Conservation (phyloP, 805 yeast genomes). For the Vanderwaltozyma yarrowii region DNA sequence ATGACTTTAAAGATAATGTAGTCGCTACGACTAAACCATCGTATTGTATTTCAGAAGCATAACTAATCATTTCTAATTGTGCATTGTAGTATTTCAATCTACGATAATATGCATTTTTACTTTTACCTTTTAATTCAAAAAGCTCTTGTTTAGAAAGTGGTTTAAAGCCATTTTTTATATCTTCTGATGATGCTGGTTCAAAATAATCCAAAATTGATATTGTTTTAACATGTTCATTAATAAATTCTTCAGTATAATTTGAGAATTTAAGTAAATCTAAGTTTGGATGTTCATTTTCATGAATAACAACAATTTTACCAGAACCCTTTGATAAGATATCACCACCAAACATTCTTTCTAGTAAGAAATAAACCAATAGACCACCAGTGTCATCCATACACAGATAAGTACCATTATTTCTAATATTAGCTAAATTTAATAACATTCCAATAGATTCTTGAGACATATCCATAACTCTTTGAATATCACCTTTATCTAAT, state of each 20-base stretch:
- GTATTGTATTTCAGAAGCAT: conserved; percentile 44
- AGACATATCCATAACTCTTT: conserved; percentile 67
- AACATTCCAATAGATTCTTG: conserved; percentile 74
- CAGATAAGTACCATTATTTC: conserved; percentile 82
- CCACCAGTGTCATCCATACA: conserved; percentile 95
- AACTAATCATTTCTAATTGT: conserved; percentile 36
- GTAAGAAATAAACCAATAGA: conserved; percentile 67
- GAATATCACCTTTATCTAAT: conserved; percentile 62
- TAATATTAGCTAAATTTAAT: conserved; percentile 68
- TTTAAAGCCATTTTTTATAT: conserved; percentile 34
- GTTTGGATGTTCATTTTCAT: conserved; percentile 92
- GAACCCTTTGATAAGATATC: conserved; percentile 8
- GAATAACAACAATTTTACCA: conserved; percentile 65
- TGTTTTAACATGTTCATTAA: conserved; percentile 49
- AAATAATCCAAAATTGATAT: conserved; percentile 71
- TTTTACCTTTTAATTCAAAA: conserved; percentile 44
- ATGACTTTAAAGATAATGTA: conserved; percentile 56
- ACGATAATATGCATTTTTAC: conserved; percentile 57
- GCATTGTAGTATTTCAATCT: conserved; percentile 40
- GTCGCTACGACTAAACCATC: conserved; percentile 71
- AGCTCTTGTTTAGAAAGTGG: conserved; percentile 40
- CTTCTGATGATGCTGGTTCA: conserved; percentile 51
- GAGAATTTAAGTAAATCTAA: conserved; percentile 58
- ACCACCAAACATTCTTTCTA: conserved; percentile 75
- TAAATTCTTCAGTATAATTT: conserved; percentile 46